Conservation (phyloP, 192 early-diverging fungal genomes). For the Entrophospora sp. region DNA sequence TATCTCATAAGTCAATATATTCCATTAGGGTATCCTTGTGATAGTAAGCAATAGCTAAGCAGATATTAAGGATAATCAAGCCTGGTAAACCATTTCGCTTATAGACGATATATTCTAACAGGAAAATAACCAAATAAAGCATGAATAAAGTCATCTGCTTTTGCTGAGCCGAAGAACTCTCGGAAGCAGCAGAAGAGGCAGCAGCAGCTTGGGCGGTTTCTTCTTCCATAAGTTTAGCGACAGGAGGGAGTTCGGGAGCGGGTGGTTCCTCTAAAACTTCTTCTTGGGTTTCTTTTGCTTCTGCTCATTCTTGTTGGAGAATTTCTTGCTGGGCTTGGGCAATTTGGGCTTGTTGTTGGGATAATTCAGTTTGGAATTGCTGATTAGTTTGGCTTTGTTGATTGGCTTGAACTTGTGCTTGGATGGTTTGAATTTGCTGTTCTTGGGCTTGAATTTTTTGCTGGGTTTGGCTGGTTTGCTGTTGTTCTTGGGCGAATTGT, state of each 20-base stretch:
- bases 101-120: conserved; percentile 4
- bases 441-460: neutral
- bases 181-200: too few relatives aligned
- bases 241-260: neutral
- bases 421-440: neutral
- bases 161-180: too few relatives aligned
- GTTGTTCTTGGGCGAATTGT: too few relatives aligned
- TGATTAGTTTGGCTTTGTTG: too few relatives aligned
- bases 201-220: neutral
- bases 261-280: neutral
- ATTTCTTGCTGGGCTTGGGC: neutral
- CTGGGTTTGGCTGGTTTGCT: too few relatives aligned
- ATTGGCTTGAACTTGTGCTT: neutral
- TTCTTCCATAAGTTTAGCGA: too few relatives aligned
- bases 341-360: neutral
- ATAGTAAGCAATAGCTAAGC: too few relatives aligned
- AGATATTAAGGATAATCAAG: neutral
- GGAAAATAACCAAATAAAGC: conserved; percentile 1
- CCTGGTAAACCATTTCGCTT: conserved; percentile 5
- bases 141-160: neutral
- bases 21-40: too few relatives aligned
- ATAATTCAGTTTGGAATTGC: too few relatives aligned
- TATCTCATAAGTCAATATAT: too few relatives aligned
- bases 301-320: neutral
- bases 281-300: neutral